Base-by-base conservation (phyloP, 108 stramenopile species). In the Ochromonas danica region DNA sequence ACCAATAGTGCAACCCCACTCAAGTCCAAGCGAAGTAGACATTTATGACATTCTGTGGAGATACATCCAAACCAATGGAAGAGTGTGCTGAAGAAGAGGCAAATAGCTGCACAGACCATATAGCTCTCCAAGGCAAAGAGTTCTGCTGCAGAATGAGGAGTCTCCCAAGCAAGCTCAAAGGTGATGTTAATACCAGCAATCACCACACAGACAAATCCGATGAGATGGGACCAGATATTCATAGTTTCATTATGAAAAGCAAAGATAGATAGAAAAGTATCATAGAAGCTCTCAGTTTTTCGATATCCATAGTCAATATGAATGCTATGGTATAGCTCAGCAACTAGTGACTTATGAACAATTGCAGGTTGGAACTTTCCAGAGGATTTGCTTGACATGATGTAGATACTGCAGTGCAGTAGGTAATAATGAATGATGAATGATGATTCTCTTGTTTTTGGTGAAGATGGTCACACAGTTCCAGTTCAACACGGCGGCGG, bases 201-300 rank as follows among this genome's bases (percentile, higher is more conserved):
- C 14, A 75, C 14, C 40, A 75, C 40, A 39, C 40, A 42, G 14
- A 75, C 51, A 60, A 75, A 75, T 33, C 45, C 72, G 38, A 75
- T 75, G 27, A 75, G 41, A 75, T 75, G 72, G 51, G 45, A 57
- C 72, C 72, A 75, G 22, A 75, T 36, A 36, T 75, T 75, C 72
- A 75, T 75, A 3, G 72, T 42, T 42, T 75, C 72, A 75, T 75
- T 75, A 36, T 75, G 72, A 10, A 75, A 75, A 6, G 25, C 3
- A 75, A 75, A 75, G 6, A 75, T 6, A 17, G 72, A 75, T 30
- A 75, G 3, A 67, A 67, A 67, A 3, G 31, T 25, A 67, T 67
- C 63, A 28, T 36, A 67, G 33, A 28, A 67, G 6, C 14, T 14
- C 3, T 28, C 3, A 36, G 25, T 25, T 10, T 22, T 67, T 22